Conservation (phyloP, 1,139 yeast genomes). For the Zygoascus sp. region DNA sequence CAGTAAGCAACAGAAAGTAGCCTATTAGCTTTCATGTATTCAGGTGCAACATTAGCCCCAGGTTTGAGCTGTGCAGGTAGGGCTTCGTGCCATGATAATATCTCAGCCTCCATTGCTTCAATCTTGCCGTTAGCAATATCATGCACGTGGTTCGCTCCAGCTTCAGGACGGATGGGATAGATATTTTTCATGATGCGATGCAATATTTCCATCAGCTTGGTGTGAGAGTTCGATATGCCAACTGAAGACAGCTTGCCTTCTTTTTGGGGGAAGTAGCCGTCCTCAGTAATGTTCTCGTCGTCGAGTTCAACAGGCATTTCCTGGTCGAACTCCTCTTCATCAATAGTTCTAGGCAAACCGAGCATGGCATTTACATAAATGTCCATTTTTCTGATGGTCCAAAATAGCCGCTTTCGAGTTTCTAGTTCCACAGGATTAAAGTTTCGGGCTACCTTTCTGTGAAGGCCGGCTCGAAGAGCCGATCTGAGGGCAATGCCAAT, state of each 20-base stretch:
- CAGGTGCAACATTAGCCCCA: conserved; percentile 58
- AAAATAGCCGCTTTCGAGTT: conserved; percentile 77
- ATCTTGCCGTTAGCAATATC: conserved; percentile 56
- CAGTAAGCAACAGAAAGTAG: conserved; percentile 72
- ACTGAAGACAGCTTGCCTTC: conserved; percentile 56
- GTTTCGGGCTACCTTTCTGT: conserved; percentile 61
- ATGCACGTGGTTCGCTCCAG: conserved; percentile 13
- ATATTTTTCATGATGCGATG: conserved; percentile 51
- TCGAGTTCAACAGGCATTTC: conserved; percentile 79
- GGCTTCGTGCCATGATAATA: conserved; percentile 69
- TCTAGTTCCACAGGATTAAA: conserved; percentile 82
- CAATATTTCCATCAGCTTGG: conserved; percentile 61
- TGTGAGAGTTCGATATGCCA: conserved; percentile 83
- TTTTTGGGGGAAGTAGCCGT: conserved; percentile 40
- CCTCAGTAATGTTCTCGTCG: conserved; percentile 78
- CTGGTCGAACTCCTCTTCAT: conserved; percentile 84
- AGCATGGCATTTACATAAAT: conserved; percentile 83
- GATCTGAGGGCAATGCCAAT: conserved; percentile 89
- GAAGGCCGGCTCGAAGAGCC: conserved; percentile 83
- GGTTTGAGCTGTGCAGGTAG: conserved; percentile 74
- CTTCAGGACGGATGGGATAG: conserved; percentile 48
- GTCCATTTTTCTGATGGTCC: conserved; percentile 89
- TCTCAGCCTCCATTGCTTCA: conserved; percentile 64
- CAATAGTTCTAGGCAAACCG: conserved; percentile 68
- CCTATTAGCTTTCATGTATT: conserved; percentile 69